These are phyloP conservation scores for Gentiana straminea DNA, from an alignment of 257 asterid species.

Conservation along the genomic window DNA sequence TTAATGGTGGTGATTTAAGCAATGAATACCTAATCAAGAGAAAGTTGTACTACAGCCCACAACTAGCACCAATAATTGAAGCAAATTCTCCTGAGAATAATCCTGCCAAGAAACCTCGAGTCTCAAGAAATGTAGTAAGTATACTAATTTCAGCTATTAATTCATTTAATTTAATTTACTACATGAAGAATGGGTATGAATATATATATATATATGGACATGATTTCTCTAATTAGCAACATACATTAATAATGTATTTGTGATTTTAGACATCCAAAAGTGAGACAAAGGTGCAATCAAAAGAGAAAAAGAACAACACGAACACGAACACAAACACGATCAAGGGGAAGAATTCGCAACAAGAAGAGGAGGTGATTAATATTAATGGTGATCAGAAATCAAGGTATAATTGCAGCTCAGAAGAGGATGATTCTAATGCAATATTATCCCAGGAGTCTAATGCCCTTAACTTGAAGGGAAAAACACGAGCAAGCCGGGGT, in stretches of 20 bases:
- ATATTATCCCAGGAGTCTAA: constrained; percentile 27
- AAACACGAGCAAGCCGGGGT: constrained; percentile 49
- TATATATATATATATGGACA: too few relatives aligned
- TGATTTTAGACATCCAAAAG: constrained; percentile 22
- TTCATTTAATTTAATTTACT: too few relatives aligned
- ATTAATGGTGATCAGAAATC: constrained; percentile 25
- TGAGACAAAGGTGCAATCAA: constrained; percentile 20
- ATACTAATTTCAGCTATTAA: too few relatives aligned
- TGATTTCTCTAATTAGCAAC: too few relatives aligned
- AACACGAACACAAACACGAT: constrained; percentile 7
- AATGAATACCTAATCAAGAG: constrained; percentile 35
- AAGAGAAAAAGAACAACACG: constrained; percentile 21
- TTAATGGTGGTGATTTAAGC: constrained; percentile 4
- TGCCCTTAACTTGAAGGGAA: constrained; percentile 30
- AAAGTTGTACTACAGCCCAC: constrained; percentile 12
- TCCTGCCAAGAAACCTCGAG: constrained; percentile 45
- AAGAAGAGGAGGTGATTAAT: constrained; percentile 27
- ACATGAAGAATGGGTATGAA: too few relatives aligned
- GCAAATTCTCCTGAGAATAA: constrained; percentile 11
- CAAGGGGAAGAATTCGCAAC: constrained; percentile 16
- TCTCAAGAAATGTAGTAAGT: constrained; percentile 37
- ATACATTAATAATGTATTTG: too few relatives aligned
- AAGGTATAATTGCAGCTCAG: constrained; percentile 33
- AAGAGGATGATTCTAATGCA: constrained; percentile 33
- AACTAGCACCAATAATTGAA: constrained; percentile 3